Evolutionary conservation across 139 green algal species (phyloP), one percentile per base, ranked within the genome.

Genomic region (Parachlorella kessleri): DNA sequence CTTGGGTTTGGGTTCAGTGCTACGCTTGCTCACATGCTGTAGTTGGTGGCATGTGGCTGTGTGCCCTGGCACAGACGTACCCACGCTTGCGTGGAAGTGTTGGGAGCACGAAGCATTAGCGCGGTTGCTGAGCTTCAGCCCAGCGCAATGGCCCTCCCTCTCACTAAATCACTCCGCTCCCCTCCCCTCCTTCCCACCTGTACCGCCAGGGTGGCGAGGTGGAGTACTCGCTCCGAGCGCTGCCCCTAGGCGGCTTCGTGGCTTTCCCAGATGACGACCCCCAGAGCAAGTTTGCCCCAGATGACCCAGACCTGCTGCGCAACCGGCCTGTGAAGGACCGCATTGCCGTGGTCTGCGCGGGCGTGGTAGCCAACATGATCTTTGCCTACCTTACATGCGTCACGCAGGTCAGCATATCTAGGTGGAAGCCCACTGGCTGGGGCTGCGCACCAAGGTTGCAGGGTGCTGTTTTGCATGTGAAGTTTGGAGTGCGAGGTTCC

Each of bases 201-300:
- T 55, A 53, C 14, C 40, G 75, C 63, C 82, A 95, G 83, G 84
- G 88, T 30, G 41, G 40, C 4, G 85, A 94, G 30, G 96, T 99
- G 24, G 97, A 99, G 88, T 99, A 99, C 84, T 92, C 88, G 8
- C 73, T 99, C 28, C 81, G 96, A 18, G 88, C 90, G 1, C 89
- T 99, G 21, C 97, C 97, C 0, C 84, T 99, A 66, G 97, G 97
- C 24, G 97, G 97, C 28, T 99, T 95, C 80, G 97, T 99, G 38
- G 94, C 88, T 26, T 99, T 99, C 83, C 97, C 97, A 0, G 97
- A 99, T 69, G 96, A 99, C 73, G 96, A 99, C 75, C 89, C 88
- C 40, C 84, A 95, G 42, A 86, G 65, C 53, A 59, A 59, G 48
- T 59, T 28, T 18, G 14, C 48, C 14, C 48, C 48, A 14, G 48